Base-by-base conservation (phyloP, 805 yeast genomes). In the Kodamaea kakaduensis region DNA sequence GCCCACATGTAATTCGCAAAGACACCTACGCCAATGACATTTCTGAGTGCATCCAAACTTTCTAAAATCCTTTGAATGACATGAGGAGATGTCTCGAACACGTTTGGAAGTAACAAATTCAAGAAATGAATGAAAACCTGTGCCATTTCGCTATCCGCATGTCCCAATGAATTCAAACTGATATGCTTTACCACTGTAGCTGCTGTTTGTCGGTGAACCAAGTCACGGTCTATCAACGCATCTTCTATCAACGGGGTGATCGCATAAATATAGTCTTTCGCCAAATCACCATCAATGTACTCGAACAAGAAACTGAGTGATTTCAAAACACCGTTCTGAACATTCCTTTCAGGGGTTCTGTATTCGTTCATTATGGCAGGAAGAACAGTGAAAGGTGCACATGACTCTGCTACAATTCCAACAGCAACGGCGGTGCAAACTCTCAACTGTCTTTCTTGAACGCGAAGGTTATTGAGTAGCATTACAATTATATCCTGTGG, bases 361-460 rank as follows among this genome's bases (percentile, higher is more conserved):
- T 90, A 93, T 58, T 93, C 98, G 58, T 90, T 88, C 95, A 93
- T 84, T 33, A 93, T 64, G 0, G 96, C 95, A 0, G 99, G 98
- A 6, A 93, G 58, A 0, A 90, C 95, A 0, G 97, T 86, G 59
- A 84, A 93, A 0, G 97, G 96, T 0, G 86, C 77, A 58, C 97
- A 93, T 0, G 84, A 78, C 40, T 89, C 93, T 0, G 97, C 97
- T 6, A 93, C 95, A 47, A 93, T 88, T 23, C 95, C 98, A 45
- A 93, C 85, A 0, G 99, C 99, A 25, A 93, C 97, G 5, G 98
- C 96, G 0, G 97, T 87, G 56, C 96, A 90, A 6, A 93, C 96
- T 52, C 99, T 81, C 26, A 86, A 69, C 61, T 93, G 99, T 52
- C 99, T 84, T 54, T 93, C 97, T 54, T 90, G 97, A 6, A 89